phyloP scores from a whole-genome alignment of 306 rosid species.

The Gastrolobium villosum region DNA sequence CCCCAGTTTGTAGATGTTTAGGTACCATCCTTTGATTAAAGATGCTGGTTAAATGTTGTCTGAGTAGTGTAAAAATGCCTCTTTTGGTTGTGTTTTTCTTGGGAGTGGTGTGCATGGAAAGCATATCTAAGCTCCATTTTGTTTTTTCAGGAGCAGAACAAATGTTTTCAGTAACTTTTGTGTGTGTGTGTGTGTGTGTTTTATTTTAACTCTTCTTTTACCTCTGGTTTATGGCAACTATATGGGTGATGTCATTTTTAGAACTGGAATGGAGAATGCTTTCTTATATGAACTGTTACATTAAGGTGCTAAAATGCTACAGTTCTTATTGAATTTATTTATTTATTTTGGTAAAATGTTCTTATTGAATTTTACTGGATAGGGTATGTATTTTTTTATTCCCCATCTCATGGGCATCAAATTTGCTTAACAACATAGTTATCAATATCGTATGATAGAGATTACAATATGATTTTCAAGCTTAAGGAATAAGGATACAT shows the following conservation, averaged over 20 bases:
- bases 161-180: neutral
- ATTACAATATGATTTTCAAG: too few relatives aligned
- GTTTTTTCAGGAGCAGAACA: constrained; percentile 15
- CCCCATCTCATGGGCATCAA: too few relatives aligned
- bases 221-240: neutral
- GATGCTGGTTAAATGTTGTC: constrained; percentile 5
- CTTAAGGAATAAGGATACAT: too few relatives aligned
- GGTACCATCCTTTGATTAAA: neutral
- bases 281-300: neutral
- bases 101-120: constrained; percentile 17
- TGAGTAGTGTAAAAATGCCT: constrained; percentile 4
- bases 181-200: too few relatives aligned
- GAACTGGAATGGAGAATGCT: neutral
- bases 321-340: neutral
- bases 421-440: too few relatives aligned
- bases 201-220: neutral
- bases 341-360: too few relatives aligned
- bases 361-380: too few relatives aligned
- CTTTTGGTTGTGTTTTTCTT: constrained; percentile 1
- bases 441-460: too few relatives aligned
- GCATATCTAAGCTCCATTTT: constrained; percentile 21
- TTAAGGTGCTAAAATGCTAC: constrained; percentile 6
- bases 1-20: constrained; percentile 30
- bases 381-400: too few relatives aligned
- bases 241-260: neutral